phyloP scores from a whole-genome alignment of 352 stramenopile species.

The Globisporangium lucens region DNA sequence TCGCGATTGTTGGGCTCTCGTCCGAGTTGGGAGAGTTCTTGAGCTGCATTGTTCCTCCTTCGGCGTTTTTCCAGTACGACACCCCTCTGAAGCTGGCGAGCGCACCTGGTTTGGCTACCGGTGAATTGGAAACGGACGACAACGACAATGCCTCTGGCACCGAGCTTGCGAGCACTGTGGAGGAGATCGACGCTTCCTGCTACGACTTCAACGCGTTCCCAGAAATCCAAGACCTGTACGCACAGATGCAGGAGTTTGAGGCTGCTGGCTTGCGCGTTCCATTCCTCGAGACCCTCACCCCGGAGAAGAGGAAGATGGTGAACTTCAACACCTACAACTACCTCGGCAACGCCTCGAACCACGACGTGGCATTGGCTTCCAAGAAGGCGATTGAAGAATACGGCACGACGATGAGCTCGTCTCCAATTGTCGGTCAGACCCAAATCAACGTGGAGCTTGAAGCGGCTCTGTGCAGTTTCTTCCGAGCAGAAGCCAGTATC shows the following conservation, averaged over 20 bases:
- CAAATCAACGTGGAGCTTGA: constrained; percentile 72
- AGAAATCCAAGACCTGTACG: constrained; percentile 56
- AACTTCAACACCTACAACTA: constrained; percentile 91
- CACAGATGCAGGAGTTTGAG: constrained; percentile 76
- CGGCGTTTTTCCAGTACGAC: constrained; percentile 70
- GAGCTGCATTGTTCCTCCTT: constrained; percentile 62
- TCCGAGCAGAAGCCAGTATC: constrained; percentile 50
- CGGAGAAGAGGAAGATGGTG: constrained; percentile 65
- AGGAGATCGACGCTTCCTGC: constrained; percentile 63
- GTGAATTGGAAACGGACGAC: constrained; percentile 35
- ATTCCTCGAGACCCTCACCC: constrained; percentile 67
- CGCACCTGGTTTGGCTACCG: constrained; percentile 50
- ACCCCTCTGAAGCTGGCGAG: constrained; percentile 56
- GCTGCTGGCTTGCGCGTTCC: constrained; percentile 62
- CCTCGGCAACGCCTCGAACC: constrained; percentile 65
- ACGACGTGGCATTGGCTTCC: constrained; percentile 43
- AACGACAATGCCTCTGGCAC: not conserved
- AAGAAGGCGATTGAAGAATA: constrained; percentile 67
- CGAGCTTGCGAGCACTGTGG: constrained; percentile 38
- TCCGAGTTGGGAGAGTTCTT: constrained; percentile 66
- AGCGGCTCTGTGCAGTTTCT: constrained; percentile 57
- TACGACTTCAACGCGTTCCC: constrained; percentile 67
- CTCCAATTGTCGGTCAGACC: constrained; percentile 74
- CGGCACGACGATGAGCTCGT: constrained; percentile 79
- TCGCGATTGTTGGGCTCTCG: constrained; percentile 62